Base-by-base conservation (phyloP, 208 protist species). In the Leishmania tarentolae region DNA sequence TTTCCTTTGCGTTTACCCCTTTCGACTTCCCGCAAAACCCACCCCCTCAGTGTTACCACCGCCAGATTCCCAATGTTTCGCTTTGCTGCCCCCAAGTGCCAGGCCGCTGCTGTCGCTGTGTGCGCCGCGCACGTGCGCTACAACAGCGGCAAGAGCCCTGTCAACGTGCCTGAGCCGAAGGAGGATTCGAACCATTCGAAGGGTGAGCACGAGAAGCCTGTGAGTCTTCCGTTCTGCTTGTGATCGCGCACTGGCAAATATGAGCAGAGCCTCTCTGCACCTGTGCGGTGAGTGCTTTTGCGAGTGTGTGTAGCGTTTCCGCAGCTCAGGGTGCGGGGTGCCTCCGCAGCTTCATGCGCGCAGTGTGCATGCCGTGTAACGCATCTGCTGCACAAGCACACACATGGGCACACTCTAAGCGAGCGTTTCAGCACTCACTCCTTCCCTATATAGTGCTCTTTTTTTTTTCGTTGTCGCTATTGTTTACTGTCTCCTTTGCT, bases 221-320 rank as follows among this genome's bases (percentile, higher is more conserved):
- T 81, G 68, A 66, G 78, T 35, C 78, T 81, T 66, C 78, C 70
- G 53, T 71, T 82, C 78, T 82, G 78, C 68, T 53, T 69, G 57
- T 61, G 44, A 76, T 19, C 78, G 53, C 59, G 40, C 24, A 57
- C 21, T 1, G 44, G 37, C 37, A 42, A 9, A 3, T 15, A 70
- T 9, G 11, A 17, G 7, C 31, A 46, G 31, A 28, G 11, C 44
- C 37, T n/a, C 65, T 28, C 65, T 40, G 37, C 65, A 42, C 65
- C 5, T 70, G 37, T 24, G 13, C 15, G 17, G 65, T 9, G 17
- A 70, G 65, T 70, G 37, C 35, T 70, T 40, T 17, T 70, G 37
- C 40, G 17, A 47, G 13, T 21, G 65, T 15, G 31, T 42, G 37
- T 70, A 13, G 9, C n/a, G 65, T 31, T 31, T 37, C 31, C 46